These are phyloP conservation scores for Chalciporus chontae DNA, from an alignment of 768 basidiomycete species.

Conservation along the genomic window DNA sequence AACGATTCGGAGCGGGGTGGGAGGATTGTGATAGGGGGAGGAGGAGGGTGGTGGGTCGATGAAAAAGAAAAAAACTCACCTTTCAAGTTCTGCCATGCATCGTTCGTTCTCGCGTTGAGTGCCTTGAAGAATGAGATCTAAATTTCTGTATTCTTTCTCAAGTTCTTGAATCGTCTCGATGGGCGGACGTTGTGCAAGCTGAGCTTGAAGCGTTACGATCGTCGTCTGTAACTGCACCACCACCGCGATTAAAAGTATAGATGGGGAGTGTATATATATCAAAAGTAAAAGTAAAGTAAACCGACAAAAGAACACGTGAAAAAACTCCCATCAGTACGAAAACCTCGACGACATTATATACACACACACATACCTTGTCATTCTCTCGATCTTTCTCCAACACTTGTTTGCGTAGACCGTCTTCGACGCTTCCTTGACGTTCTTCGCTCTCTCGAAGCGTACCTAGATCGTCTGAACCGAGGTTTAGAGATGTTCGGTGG, in stretches of 20 bases:
- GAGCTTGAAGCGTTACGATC: conserved; percentile 59
- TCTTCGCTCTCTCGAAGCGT: conserved; percentile 58
- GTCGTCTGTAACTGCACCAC: conserved; percentile 54
- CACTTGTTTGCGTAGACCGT: conserved; percentile 58
- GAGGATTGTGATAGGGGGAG: no score
- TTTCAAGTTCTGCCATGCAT: conserved; percentile 77
- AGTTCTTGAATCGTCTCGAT: conserved; percentile 61
- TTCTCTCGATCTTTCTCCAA: conserved; percentile 68
- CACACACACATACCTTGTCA: conserved; percentile 60
- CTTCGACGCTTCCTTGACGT: conserved; percentile 41
- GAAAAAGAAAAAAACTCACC: conserved; percentile 38
- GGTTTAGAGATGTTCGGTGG: conserved; percentile 44
- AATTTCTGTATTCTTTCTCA: conserved; percentile 68
- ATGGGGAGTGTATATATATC: no score
- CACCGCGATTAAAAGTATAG: not conserved
- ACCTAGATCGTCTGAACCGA: conserved; percentile 54
- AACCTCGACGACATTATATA: no score
- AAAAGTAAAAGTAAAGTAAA: no score
- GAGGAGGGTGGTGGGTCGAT: not conserved
- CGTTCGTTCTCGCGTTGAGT: conserved; percentile 85
- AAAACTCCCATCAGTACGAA: no score
- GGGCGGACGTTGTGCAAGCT: conserved; percentile 66
- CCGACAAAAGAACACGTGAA: no score
- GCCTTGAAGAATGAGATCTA: conserved; percentile 73
- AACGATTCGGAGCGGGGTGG: no score